These are phyloP conservation scores for Amanita muscaria DNA, from an alignment of 768 basidiomycete species.

Conservation along the genomic window DNA sequence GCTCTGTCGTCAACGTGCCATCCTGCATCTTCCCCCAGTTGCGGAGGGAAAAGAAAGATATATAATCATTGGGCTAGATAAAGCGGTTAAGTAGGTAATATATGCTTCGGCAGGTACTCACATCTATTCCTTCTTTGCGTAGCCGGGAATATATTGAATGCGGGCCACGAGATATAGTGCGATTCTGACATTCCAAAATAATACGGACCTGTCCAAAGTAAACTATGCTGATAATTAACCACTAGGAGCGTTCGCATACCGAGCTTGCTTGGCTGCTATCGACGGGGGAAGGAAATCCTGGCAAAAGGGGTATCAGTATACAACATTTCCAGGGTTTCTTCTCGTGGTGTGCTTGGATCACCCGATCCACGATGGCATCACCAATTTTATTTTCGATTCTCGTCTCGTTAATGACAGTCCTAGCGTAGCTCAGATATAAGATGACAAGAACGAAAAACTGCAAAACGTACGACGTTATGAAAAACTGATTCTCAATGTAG, in stretches of 20 bases:
- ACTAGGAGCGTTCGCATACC: conserved; percentile 35
- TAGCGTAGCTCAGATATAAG: conserved; percentile 24
- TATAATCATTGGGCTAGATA: conserved; percentile 81
- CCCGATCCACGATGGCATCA: conserved; percentile 86
- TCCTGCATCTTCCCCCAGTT: conserved; percentile 90
- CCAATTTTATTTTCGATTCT: conserved; percentile 91
- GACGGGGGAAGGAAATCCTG: conserved; percentile 89
- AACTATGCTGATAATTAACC: neutral
- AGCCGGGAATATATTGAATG: conserved; percentile 86
- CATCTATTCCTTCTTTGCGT: conserved; percentile 82
- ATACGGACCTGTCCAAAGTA: conserved; percentile 61
- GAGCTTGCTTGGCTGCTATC: conserved; percentile 91
- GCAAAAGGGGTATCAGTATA: conserved; percentile 84
- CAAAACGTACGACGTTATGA: conserved; percentile 64
- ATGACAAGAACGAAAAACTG: conserved; percentile 1
- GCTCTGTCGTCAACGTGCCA: conserved; percentile 80
- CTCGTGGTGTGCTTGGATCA: conserved; percentile 79
- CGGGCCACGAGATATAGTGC: conserved; percentile 80
- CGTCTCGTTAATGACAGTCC: conserved; percentile 78
- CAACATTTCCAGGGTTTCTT: conserved; percentile 85
- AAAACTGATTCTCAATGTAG: conserved; percentile 95
- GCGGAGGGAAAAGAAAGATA: conserved; percentile 82
- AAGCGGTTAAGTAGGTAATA: neutral
- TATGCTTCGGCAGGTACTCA: conserved; percentile 27
- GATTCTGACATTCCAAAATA: conserved; percentile 92